phyloP scores from a whole-genome alignment of 2,329 filamentous ascomycete genomes.

The Talaromyces sp. region DNA sequence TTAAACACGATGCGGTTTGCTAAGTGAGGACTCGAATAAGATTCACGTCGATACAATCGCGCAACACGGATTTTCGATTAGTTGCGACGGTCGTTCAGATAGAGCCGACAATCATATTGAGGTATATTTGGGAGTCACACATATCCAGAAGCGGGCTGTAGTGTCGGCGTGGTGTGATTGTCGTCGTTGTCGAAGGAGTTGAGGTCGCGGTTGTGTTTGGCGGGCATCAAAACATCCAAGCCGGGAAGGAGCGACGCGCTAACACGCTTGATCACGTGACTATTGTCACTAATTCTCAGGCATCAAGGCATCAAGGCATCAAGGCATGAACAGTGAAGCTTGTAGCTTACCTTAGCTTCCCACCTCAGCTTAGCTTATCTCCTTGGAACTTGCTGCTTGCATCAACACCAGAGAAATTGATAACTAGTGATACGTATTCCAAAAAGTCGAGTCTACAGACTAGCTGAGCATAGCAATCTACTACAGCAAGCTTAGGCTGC shows the following conservation, averaged over 20 bases:
- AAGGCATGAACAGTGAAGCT: not conserved
- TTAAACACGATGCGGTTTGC: slow-evolving; percentile 2
- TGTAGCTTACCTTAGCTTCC: not conserved
- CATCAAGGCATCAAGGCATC: not conserved
- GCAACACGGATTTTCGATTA: not conserved
- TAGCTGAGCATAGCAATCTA: not conserved
- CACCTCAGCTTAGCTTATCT: not conserved
- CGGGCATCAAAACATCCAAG: slow-evolving; percentile 15
- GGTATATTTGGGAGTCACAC: not conserved
- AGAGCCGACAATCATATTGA: not conserved
- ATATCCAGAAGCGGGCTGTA: not conserved
- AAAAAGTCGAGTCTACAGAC: not conserved
- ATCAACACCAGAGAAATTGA: no score
- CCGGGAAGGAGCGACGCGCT: slow-evolving; percentile 13
- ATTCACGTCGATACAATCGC: not conserved
- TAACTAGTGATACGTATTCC: no score
- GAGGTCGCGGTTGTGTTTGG: slow-evolving; percentile 7
- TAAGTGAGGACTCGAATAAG: not conserved
- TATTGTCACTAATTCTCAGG: not conserved
- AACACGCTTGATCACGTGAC: slow-evolving; percentile 20
- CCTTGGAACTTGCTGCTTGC: no score
- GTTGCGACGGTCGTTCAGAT: not conserved
- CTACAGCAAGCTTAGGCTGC: not conserved
- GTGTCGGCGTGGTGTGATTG: not conserved
- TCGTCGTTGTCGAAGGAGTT: not conserved